Evolutionary conservation across 192 early-diverging fungal genomes (phyloP).

Genomic region (Spinellus fusiger): DNA sequence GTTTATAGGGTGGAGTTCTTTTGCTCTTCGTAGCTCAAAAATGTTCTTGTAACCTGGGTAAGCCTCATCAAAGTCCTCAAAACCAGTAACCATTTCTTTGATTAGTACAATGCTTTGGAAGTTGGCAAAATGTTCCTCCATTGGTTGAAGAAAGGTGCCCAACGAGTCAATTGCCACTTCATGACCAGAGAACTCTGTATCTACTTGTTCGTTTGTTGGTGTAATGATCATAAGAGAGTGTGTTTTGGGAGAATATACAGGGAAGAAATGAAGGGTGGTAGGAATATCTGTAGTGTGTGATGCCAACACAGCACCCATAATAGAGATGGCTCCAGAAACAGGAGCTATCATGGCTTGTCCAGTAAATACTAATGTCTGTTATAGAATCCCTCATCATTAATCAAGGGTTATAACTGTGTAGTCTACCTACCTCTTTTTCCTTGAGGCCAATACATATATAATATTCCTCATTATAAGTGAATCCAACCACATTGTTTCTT

Average conservation of each 20-base stretch:
- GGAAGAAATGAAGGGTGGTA: constrained; percentile 20
- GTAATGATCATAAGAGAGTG: constrained; percentile 38
- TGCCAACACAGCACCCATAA: constrained; percentile 35
- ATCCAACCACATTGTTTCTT: not conserved
- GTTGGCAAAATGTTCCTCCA: not conserved
- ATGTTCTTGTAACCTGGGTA: constrained; percentile 43
- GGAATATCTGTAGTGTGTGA: not conserved
- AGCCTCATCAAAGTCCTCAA: constrained; percentile 38
- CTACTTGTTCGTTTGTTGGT: constrained; percentile 16
- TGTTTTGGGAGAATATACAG: constrained; percentile 42
- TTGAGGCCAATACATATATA: constrained; percentile 37
- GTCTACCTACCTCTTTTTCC: constrained; percentile 31
- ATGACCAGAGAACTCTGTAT: constrained; percentile 7
- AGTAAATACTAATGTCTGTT: constrained; percentile 43
- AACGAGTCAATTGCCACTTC: constrained; percentile 10
- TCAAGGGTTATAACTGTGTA: not conserved
- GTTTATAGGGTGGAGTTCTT: constrained; percentile 4
- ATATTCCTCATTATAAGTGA: not conserved
- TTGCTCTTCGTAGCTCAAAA: constrained; percentile 27
- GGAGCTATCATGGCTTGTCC: constrained; percentile 41
- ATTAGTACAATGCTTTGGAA: constrained; percentile 34
- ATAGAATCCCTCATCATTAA: not conserved
- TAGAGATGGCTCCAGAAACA: constrained; percentile 34
- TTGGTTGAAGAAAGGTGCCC: constrained; percentile 2
- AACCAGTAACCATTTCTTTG: constrained; percentile 36